Evolutionary conservation across 2,329 filamentous ascomycete genomes (phyloP).

Genomic region (Aureobasidium uvarum): DNA sequence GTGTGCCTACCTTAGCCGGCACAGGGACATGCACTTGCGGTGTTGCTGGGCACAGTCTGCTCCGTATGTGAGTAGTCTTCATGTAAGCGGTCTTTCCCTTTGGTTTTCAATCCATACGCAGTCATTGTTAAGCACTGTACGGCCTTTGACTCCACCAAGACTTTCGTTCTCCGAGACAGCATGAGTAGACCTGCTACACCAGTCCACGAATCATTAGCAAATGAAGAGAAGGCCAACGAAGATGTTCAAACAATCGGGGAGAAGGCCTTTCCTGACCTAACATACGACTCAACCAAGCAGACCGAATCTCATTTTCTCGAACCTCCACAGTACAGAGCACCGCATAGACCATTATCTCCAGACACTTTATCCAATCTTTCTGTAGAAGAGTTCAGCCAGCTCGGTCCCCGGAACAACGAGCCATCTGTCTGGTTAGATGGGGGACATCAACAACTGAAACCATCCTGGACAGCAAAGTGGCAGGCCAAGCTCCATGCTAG

Average conservation of each 20-base stretch:
- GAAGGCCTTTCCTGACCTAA: background rate
- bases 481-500: conserved; percentile 39
- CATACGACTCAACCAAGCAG: background rate
- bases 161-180: background rate
- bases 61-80: background rate
- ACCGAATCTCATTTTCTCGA: conserved; percentile 14
- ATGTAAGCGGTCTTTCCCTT: background rate
- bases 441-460: background rate
- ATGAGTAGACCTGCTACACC: conserved; percentile 4
- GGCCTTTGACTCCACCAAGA: too few species aligned
- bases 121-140: background rate
- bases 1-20: conserved; percentile 16
- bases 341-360: conserved; percentile 43
- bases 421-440: conserved; percentile 19
- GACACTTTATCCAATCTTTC: conserved; percentile 45
- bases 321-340: conserved; percentile 27
- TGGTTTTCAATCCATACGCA: background rate
- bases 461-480: conserved; percentile 33
- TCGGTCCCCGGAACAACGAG: conserved; percentile 27
- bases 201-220: background rate
- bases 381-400: conserved; percentile 38
- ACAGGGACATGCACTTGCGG: background rate
- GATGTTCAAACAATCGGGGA: background rate
- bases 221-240: background rate
- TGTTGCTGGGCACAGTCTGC: background rate